Evolutionary conservation across 331 rosid species (phyloP).

Genomic region (Pyracantha coccinea): DNA sequence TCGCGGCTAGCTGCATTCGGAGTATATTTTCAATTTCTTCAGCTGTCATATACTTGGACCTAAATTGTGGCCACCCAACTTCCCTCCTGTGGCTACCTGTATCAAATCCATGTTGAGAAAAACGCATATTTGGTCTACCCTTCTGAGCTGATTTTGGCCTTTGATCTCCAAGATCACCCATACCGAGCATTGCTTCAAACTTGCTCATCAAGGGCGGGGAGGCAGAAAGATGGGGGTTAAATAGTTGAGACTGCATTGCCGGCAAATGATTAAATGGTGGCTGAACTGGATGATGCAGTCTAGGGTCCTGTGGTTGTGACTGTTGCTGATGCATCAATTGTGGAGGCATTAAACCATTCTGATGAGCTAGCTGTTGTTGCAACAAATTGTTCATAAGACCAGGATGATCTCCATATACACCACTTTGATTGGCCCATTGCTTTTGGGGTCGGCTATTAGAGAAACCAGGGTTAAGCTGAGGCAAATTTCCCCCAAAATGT

Average conservation of each 20-base stretch:
- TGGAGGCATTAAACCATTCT: constrained; percentile 59
- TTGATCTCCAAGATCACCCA: constrained; percentile 76
- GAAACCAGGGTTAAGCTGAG: constrained; percentile 37
- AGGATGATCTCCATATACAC: constrained; percentile 61
- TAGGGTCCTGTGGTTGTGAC: constrained; percentile 61
- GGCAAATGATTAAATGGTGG: constrained; percentile 55
- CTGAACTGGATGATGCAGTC: constrained; percentile 63
- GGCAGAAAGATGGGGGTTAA: constrained; percentile 51
- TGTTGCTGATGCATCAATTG: constrained; percentile 64
- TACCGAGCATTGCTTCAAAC: constrained; percentile 72
- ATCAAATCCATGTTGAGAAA: constrained; percentile 58
- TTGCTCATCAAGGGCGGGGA: constrained; percentile 51
- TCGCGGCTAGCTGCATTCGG: constrained; percentile 89
- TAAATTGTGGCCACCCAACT: constrained; percentile 51
- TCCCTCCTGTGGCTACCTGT: constrained; percentile 53
- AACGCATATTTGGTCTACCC: constrained; percentile 51
- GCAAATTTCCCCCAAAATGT: constrained; percentile 58
- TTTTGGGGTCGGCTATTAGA: constrained; percentile 39
- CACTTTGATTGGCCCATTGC: constrained; percentile 60
- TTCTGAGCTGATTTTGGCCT: constrained; percentile 56
- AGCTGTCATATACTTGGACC: constrained; percentile 77
- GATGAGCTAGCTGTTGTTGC: constrained; percentile 73
- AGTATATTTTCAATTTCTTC: constrained; percentile 85
- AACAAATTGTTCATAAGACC: constrained; percentile 48
- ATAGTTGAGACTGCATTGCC: constrained; percentile 60